Evolutionary conservation across 1,139 yeast species (phyloP), one percentile per base, ranked within the genome.

Genomic region (Taphrina sp.): DNA sequence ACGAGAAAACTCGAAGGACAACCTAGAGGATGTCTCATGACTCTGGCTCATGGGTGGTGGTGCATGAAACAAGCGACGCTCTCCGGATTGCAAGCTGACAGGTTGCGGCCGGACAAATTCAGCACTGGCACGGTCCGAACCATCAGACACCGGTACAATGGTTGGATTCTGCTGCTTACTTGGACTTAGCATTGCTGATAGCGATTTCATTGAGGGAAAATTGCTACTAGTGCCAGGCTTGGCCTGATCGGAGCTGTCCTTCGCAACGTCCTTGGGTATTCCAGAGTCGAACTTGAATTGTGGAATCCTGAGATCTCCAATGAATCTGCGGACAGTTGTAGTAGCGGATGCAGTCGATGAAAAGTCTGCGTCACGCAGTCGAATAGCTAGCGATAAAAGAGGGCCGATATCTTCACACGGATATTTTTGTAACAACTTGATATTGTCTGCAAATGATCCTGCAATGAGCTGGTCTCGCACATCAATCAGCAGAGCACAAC

Each of bases 401-500:
- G 44, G 36, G 8, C 36, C 44, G 17, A 38, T 38, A 16, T 38
- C 44, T 8, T n/a, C 8, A 7, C 7, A 16, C n/a, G 44, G 44
- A 17, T 38, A 38, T 12, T 17, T 7, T 14, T 46, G 53, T n/a
- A 46, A 31, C 23, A 46, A 19, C 34, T 46, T 46, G 10, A 46
- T 45, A 5, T 24, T 42, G 23, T 46, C 53, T 3, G 53, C 53
- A 12, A 46, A 46, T 22, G n/a, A 31, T 17, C 12, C n/a, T 10
- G 14, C 19, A 8, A 44, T 16, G 2, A 46, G 24, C 20, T 19
- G n/a, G 12, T 46, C 53, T 17, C 53, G 57, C 16, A 46, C 16
- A 10, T 45, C 22, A 19, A 46, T 39, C 16, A 46, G 10, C 14
- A 46, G 34, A 16, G 53, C 57, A 44, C 53, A 46, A 28, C 53